phyloP scores from a whole-genome alignment of 2,329 filamentous ascomycete species.

The Pseudogymnoascus sp. region DNA sequence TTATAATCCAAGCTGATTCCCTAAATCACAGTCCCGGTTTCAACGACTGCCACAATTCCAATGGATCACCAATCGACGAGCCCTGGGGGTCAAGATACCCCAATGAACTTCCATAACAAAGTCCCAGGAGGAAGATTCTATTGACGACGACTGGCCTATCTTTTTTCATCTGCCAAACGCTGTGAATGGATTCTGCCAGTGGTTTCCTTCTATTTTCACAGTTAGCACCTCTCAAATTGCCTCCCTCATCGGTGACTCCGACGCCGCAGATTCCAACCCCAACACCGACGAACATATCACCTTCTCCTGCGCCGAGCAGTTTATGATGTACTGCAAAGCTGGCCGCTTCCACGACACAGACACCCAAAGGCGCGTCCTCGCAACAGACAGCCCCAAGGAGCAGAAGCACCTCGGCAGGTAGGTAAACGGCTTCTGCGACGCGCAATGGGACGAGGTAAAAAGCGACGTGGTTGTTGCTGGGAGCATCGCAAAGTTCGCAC shows the following conservation, averaged over 20 bases:
- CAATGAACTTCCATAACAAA: background rate
- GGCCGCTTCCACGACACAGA: constrained; percentile 28
- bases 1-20: background rate
- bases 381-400: constrained; percentile 23
- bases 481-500: constrained; percentile 30
- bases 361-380: constrained; percentile 22
- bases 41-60: background rate
- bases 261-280: constrained; percentile 13
- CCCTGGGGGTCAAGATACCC: background rate
- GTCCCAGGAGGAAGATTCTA: background rate
- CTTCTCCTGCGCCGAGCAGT: constrained; percentile 34
- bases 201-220: constrained; percentile 27
- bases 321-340: constrained; percentile 38
- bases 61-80: background rate
- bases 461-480: constrained; percentile 20
- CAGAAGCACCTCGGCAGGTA: constrained; percentile 27
- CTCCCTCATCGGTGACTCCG: constrained; percentile 22
- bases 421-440: constrained; percentile 24
- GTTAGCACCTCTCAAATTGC: constrained; percentile 26
- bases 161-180: constrained; percentile 30
- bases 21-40: background rate
- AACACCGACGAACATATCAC: constrained; percentile 14
- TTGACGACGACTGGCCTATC: background rate
- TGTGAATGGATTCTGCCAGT: constrained; percentile 31
- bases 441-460: constrained; percentile 21